phyloP scores from a whole-genome alignment of 352 stramenopile genomes.

The Phytopythium sindhum region DNA sequence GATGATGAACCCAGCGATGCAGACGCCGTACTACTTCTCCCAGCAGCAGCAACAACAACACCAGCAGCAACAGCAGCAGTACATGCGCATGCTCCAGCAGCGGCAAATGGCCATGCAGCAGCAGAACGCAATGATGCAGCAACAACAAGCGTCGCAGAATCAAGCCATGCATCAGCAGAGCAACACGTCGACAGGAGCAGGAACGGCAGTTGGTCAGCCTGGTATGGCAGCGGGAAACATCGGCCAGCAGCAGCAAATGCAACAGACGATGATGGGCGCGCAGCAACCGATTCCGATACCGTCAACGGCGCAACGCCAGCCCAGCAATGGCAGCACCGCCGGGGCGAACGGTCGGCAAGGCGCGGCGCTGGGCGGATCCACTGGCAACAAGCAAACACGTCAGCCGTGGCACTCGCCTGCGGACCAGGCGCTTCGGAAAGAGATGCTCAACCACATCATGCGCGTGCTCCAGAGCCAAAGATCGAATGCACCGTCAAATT shows the following conservation, averaged over 20 bases:
- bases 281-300: slow-evolving; percentile 17
- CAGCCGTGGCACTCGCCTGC: slow-evolving; percentile 68
- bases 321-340: slow-evolving; percentile 17
- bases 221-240: background rate
- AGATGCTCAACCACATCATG: slow-evolving; percentile 92
- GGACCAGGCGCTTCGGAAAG: slow-evolving; percentile 69
- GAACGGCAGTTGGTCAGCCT: slow-evolving; percentile 10
- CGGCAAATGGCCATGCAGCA: slow-evolving; percentile 38
- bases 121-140: slow-evolving; percentile 19
- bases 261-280: slow-evolving; percentile 33
- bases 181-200: slow-evolving; percentile 16
- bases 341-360: slow-evolving; percentile 18
- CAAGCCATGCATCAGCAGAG: slow-evolving; percentile 20
- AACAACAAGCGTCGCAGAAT: slow-evolving; percentile 32
- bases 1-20: slow-evolving; percentile 59
- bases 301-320: slow-evolving; percentile 28
- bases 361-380: slow-evolving; percentile 16
- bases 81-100: slow-evolving; percentile 67
- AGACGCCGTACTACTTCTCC: slow-evolving; percentile 59
- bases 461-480: slow-evolving; percentile 94
- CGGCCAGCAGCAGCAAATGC: slow-evolving; percentile 23
- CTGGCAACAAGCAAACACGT: slow-evolving; percentile 24
- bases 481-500: slow-evolving; percentile 94
- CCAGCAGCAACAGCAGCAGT: slow-evolving; percentile 27
- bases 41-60: slow-evolving; percentile 68